These are phyloP conservation scores for Neckera pumila DNA, from an alignment of 225 moss, liverwort and hornwort genomes.

Conservation along the genomic window DNA sequence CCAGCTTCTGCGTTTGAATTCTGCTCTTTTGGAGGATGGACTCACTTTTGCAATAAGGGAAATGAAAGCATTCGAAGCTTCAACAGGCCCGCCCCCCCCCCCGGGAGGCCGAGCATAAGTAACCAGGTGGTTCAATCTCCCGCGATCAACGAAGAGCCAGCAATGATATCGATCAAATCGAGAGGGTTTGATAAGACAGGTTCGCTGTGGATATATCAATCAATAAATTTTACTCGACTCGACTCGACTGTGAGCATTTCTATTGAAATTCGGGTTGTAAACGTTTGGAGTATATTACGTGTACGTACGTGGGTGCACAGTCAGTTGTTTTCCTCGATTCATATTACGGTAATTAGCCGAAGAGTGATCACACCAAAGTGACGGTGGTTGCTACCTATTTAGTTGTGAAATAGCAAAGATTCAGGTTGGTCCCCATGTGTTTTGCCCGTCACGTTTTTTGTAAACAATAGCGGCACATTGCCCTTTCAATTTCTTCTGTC, in stretches of 20 bases:
- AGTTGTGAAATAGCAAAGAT: slow-evolving; percentile 39
- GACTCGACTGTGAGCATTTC: background rate
- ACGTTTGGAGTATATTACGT: background rate
- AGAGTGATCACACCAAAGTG: slow-evolving; percentile 14
- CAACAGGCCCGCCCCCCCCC: background rate
- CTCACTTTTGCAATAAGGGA: slow-evolving; percentile 17
- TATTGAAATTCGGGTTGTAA: background rate
- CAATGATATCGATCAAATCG: background rate
- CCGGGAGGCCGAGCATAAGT: background rate
- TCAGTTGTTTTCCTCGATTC: background rate
- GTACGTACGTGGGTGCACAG: background rate
- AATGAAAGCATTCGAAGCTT: background rate
- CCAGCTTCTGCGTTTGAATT: background rate
- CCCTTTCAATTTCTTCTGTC: background rate
- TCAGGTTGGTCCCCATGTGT: slow-evolving; percentile 8
- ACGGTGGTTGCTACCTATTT: slow-evolving; percentile 25
- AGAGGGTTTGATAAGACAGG: slow-evolving; percentile 6
- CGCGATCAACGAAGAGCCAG: background rate
- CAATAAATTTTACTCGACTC: slow-evolving; percentile 5
- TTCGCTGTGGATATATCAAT: slow-evolving; percentile 1
- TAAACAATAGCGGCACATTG: slow-evolving; percentile 35
- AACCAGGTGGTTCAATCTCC: background rate
- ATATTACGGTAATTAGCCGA: background rate
- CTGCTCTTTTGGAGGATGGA: background rate
- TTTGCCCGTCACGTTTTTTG: background rate